Base-by-base conservation (phyloP, 306 rosid genomes). In the Echinosophora koreensis region DNA sequence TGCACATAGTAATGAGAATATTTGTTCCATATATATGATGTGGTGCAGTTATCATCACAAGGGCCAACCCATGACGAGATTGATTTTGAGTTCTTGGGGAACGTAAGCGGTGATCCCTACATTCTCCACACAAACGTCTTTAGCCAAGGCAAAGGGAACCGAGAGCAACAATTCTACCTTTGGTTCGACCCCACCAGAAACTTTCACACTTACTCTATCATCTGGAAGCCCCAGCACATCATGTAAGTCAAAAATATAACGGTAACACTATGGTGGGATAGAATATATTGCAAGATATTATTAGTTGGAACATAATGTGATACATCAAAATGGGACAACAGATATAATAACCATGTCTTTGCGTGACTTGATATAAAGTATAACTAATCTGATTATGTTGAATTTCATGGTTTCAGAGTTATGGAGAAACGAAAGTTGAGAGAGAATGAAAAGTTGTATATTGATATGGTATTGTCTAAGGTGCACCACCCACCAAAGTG, bases 111-210 rank as follows among this genome's bases (percentile, higher is more conserved):
- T 13, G 92, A 93, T n/a, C 98, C 98, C 0, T 93, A 88, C 66
- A 87, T 88, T 57, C 72, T 92, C 18, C 97, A 92, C 65, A 92
- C 95, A 57, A 92, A 92, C 71, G 88, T 93, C 69, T 93, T 88
- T 74, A 84, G 92, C 44, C 90, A 91, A 67, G 98, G 98, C 80
- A 69, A 83, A 66, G 98, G 98, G 13, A 85, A 89, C 81, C 82
- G 95, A 69, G 98, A 93, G 34, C 98, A 91, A 61, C 97, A 91
- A 14, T 91, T 91, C 87, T 80, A 91, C 63, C 91, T 92, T 11
- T 92, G 97, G 98, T 93, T 93, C 41, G 92, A 93, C 41, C 98
- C 98, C 58, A 91, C 98, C 42, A 88, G 71, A 65, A 93, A 93
- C 79, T 93, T 93, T 69, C 98, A 93, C 90, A 91, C 97, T 57